phyloP scores from a whole-genome alignment of 2,329 filamentous ascomycete species.

The Ophiostoma montium region DNA sequence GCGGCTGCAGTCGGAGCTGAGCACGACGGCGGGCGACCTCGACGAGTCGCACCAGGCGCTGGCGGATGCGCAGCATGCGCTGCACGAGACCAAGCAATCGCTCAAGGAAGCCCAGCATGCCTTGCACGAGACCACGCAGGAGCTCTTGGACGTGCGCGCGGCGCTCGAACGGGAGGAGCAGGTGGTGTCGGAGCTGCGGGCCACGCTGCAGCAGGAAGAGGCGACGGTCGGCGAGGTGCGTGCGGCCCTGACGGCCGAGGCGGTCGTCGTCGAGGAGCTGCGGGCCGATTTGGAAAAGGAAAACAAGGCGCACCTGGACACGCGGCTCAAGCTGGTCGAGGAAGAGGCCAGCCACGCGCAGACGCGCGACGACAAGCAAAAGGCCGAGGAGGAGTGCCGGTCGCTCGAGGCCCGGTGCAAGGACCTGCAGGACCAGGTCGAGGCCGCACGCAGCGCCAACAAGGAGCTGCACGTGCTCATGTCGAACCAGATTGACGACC shows the following conservation, averaged over 20 bases:
- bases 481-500: constrained; percentile 9
- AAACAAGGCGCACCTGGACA: neutral
- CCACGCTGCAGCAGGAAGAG: neutral
- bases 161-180: neutral
- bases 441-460: constrained; percentile 3
- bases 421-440: constrained; percentile 9
- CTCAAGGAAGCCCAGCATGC: neutral
- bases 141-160: neutral
- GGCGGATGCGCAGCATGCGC: neutral
- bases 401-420: constrained; percentile 1
- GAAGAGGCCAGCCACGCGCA: constrained; percentile 1
- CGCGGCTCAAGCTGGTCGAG: constrained; percentile 1
- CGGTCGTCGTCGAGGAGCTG: neutral
- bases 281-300: neutral
- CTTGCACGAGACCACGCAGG: neutral
- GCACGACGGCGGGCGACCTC: neutral
- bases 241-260: neutral
- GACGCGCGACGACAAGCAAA: neutral
- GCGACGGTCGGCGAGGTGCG: neutral
- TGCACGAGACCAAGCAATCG: neutral
- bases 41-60: neutral
- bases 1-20: neutral
- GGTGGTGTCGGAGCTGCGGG: neutral
- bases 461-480: constrained; percentile 11
- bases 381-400: neutral